These are phyloP conservation scores for Trichoderma atrobrunneum DNA, from an alignment of 2,329 filamentous ascomycete species.

Conservation along the genomic window DNA sequence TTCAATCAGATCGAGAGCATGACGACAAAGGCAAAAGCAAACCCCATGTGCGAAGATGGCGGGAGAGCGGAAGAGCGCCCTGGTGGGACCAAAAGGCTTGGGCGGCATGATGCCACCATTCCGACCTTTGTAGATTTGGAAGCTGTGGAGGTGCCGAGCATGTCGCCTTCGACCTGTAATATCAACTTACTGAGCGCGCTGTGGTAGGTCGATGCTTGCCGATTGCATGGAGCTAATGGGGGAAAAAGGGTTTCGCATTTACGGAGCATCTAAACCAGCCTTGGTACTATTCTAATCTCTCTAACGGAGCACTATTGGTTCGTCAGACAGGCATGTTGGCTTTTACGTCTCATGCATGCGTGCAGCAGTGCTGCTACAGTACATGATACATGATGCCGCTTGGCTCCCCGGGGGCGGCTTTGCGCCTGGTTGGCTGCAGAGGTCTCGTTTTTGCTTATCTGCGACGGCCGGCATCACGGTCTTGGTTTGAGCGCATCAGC, in stretches of 20 bases:
- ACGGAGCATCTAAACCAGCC: not conserved
- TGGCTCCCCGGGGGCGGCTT: not conserved
- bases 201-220: not conserved
- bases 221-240: not conserved
- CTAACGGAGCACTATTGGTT: not conserved
- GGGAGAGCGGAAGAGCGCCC: not conserved
- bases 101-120: slow-evolving; percentile 4
- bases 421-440: not conserved
- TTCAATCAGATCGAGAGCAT: not conserved
- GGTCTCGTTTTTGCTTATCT: not conserved
- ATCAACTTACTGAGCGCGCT: not conserved
- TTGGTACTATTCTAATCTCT: not conserved
- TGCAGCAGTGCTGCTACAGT: not conserved
- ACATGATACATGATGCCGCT: not conserved
- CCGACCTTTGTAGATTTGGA: not conserved
- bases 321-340: not conserved
- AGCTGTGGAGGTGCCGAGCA: not conserved
- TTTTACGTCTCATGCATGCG: not conserved
- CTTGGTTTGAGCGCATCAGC: not conserved
- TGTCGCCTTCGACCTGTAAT: not conserved
- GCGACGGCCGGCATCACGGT: not conserved
- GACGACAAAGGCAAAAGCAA: not conserved
- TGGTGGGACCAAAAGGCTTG: not conserved
- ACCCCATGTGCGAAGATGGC: not conserved
- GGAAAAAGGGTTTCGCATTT: not conserved